phyloP scores from a whole-genome alignment of 495 filamentous ascomycete species.

The Tuber calosporum region DNA sequence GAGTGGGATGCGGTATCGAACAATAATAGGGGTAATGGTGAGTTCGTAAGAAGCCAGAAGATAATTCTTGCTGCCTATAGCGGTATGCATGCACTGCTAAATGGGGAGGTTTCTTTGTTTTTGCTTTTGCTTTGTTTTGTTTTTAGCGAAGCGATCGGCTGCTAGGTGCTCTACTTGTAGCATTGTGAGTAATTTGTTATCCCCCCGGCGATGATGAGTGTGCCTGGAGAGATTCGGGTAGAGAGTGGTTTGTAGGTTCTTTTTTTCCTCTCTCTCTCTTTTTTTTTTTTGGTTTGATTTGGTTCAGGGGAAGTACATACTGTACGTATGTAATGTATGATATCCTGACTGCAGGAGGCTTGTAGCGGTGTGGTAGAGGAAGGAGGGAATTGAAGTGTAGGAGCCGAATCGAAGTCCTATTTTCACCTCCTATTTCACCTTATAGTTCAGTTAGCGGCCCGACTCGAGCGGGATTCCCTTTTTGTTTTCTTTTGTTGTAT shows the following conservation, averaged over 20 bases:
- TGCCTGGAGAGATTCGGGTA: background rate
- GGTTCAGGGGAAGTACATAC: background rate
- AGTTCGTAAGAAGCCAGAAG: background rate
- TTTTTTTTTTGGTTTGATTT: background rate
- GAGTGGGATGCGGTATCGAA: background rate
- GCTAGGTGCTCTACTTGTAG: background rate
- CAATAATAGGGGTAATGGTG: slow-evolving; percentile 1
- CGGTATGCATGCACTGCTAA: background rate
- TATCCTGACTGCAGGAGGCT: background rate
- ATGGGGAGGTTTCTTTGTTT: background rate
- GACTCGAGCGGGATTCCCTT: background rate
- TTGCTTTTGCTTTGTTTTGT: background rate
- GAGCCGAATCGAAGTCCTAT: background rate
- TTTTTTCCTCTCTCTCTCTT: too few species aligned
- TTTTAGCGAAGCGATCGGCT: background rate
- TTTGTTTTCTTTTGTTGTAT: background rate
- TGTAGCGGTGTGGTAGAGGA: background rate
- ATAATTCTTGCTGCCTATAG: background rate
- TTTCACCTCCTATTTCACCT: background rate
- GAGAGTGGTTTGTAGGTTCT: background rate
- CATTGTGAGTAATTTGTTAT: background rate
- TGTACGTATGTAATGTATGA: background rate
- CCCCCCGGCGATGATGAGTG: background rate
- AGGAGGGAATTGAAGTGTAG: background rate
- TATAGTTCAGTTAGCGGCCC: background rate